Conservation (phyloP, 352 stramenopile genomes). For the Detonula confervacea region DNA sequence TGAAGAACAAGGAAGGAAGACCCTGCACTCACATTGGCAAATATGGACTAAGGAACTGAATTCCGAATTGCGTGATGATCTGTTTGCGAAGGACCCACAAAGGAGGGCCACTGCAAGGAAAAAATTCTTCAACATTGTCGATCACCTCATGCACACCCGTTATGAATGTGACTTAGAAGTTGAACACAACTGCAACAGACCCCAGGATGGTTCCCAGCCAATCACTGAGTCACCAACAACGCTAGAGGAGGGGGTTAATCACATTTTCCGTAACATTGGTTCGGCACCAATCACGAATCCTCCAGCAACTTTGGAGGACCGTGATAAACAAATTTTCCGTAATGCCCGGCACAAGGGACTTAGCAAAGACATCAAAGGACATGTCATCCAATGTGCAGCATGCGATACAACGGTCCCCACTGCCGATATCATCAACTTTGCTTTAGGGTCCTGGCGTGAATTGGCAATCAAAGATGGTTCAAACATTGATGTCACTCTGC, state of each 20-base stretch:
- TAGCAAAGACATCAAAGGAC: background rate
- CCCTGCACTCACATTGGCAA: constrained; percentile 21
- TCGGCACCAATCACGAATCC: background rate
- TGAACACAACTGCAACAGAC: constrained; percentile 14
- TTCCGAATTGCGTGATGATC: background rate
- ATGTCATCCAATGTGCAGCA: constrained; percentile 12
- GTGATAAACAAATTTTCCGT: constrained; percentile 1
- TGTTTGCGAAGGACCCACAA: constrained; percentile 7
- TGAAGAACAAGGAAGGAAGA: constrained; percentile 35
- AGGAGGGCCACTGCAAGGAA: constrained; percentile 1
- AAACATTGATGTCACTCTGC: background rate
- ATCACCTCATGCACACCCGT: constrained; percentile 8
- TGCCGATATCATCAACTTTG: constrained; percentile 11
- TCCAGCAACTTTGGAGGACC: too few relatives aligned
- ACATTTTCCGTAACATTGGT: constrained; percentile 1
- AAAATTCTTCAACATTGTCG: background rate
- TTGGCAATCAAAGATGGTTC: background rate
- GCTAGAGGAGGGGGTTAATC: background rate
- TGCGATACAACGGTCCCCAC: background rate
- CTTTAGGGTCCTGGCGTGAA: constrained; percentile 8
- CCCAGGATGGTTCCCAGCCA: too few relatives aligned
- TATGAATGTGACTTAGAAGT: constrained; percentile 16
- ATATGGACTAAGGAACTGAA: constrained; percentile 23
- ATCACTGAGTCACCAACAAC: background rate
- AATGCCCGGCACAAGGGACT: constrained; percentile 16